These are phyloP conservation scores for Corynascus novoguineensis DNA, from an alignment of 495 filamentous ascomycete species.

Conservation along the genomic window DNA sequence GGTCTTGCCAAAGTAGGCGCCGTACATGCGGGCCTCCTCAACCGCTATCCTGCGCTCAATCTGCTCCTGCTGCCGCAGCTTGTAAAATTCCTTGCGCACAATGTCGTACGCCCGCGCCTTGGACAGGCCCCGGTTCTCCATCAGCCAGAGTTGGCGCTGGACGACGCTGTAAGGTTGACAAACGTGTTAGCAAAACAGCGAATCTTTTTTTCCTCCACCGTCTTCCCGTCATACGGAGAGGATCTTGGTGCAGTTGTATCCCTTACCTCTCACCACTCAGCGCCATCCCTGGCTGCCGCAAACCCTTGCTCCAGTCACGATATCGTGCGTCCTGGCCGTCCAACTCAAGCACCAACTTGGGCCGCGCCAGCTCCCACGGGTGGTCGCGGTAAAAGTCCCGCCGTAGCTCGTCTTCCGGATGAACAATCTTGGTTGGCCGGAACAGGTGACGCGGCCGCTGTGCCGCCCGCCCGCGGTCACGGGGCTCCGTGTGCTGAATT, in stretches of 20 bases:
- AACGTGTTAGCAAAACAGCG: not conserved
- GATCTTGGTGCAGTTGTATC: not conserved
- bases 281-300: slow-evolving; percentile 70
- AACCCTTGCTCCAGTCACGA: slow-evolving; percentile 69
- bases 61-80: slow-evolving; percentile 71
- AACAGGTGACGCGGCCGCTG: slow-evolving; percentile 65
- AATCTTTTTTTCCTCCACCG: not conserved
- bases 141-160: slow-evolving; percentile 82
- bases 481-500: slow-evolving; percentile 54
- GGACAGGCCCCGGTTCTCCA: slow-evolving; percentile 58
- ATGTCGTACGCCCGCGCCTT: slow-evolving; percentile 73
- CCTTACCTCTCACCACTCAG: slow-evolving; percentile 81
- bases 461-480: slow-evolving; percentile 28
- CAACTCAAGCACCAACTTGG: slow-evolving; percentile 75
- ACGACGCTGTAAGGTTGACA: slow-evolving; percentile 62
- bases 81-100: slow-evolving; percentile 87
- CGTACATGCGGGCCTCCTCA: slow-evolving; percentile 81
- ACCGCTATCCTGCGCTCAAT: slow-evolving; percentile 75
- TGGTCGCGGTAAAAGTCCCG: slow-evolving; percentile 83
- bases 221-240: not conserved
- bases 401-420: slow-evolving; percentile 81
- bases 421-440: slow-evolving; percentile 68
- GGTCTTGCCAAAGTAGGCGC: slow-evolving; percentile 78
- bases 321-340: slow-evolving; percentile 72
- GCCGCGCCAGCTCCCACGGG: slow-evolving; percentile 94